Evolutionary conservation across 192 early-diverging fungal species (phyloP), one percentile per base, ranked within the genome.

Genomic region (Funneliformis geosporum): DNA sequence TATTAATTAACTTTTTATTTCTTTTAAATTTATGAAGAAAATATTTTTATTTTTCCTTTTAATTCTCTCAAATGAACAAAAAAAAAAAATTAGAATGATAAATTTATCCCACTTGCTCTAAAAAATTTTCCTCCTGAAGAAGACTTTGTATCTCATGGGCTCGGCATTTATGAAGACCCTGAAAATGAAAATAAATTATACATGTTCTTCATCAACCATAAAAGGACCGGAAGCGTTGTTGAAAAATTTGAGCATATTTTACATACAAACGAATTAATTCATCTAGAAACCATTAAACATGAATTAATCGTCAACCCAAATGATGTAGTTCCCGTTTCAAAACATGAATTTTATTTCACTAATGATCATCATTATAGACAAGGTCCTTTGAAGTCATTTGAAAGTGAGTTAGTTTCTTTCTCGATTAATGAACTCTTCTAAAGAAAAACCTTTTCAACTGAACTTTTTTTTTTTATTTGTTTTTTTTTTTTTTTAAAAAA

Each of bases 201-300:
- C 25, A 81, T 91, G 70, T 89, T 90, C 82, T 75, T 86, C 59
- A 82, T 91, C 42, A 91, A 91, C 81, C 90, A 91, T 78, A 87
- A 86, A 82, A 83, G 82, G 11, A 77, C 83, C 8, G 88, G 89
- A 23, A 83, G 82, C 60, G 89, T 84, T 10, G 71, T 91, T 33
- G 89, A 89, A 60, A 86, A 89, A 74, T 86, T 91, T 61, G 84
- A 81, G 59, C 89, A 91, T 60, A 78, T 12, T 4, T 70, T 90
- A 23, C 85, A 88, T 5, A 79, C 83, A 8, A 66, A 78, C 25
- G 80, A 78, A 27, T 78, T 90, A 1, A 75, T 81, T 71, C 82
- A 89, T 72, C 77, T 85, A 39, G 82, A 89, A 59, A 91, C 90
- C 1, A 83, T 90, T 11, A 80, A 82, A 50, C 87, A 88, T 43